Percentiles rank a stretch among this genome's conserved stretches.
These are phyloP conservation scores for Delphinella strobiligena DNA, from an alignment of 2,329 filamentous ascomycete species.

Conservation along the genomic window DNA sequence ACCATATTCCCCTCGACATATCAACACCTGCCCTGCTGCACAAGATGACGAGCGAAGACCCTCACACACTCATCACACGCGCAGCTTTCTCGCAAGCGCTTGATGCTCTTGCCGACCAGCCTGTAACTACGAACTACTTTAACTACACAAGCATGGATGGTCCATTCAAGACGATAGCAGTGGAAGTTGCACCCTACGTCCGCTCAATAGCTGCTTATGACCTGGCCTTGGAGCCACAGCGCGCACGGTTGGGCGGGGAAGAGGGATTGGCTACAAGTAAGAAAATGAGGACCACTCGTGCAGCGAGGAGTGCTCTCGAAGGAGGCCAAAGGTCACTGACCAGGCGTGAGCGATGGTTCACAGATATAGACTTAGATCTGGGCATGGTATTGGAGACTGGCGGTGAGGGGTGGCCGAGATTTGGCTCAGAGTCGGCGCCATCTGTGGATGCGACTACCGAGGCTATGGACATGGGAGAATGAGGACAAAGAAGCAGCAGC, in stretches of 20 bases:
- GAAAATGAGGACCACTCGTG: constrained; percentile 57
- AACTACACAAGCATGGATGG: constrained; percentile 64
- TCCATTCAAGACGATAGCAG: constrained; percentile 49
- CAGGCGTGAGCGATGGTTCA: constrained; percentile 62
- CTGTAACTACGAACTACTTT: constrained; percentile 14
- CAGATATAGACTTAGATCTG: constrained; percentile 44
- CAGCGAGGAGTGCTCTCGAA: constrained; percentile 65
- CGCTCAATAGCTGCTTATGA: constrained; percentile 74
- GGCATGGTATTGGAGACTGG: constrained; percentile 52
- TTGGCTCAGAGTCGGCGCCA: too few relatives aligned
- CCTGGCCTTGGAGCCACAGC: constrained; percentile 54
- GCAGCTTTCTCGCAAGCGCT: constrained; percentile 36
- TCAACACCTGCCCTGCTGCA: constrained; percentile 13
- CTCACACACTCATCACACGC: constrained; percentile 13
- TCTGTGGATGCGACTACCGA: too few relatives aligned
- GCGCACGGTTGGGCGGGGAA: constrained; percentile 45
- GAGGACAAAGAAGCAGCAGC: too few relatives aligned
- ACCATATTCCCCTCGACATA: constrained; percentile 11
- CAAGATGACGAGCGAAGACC: constrained; percentile 11
- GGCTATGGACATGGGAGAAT: too few relatives aligned
- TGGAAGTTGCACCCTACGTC: constrained; percentile 84
- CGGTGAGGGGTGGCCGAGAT: constrained; percentile 26
- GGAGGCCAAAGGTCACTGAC: constrained; percentile 54
- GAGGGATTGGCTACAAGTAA: constrained; percentile 26
- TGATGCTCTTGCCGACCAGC: constrained; percentile 37